These are phyloP conservation scores for Cryomyces minteri DNA, from an alignment of 495 filamentous ascomycete species.

Conservation along the genomic window DNA sequence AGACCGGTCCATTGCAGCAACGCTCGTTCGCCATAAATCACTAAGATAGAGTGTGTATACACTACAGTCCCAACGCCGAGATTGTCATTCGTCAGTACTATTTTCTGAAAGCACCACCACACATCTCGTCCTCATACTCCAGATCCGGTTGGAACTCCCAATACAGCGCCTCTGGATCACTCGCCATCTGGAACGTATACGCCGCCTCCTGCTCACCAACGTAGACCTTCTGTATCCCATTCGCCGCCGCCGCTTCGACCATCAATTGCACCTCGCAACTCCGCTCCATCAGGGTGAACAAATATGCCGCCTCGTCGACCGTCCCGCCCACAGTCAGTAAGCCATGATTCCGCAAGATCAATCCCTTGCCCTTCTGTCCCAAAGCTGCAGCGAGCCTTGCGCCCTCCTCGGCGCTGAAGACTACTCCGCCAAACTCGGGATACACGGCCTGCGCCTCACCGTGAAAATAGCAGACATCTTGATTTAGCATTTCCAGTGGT, in stretches of 20 bases:
- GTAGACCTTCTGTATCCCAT: constrained; percentile 17
- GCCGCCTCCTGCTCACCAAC: constrained; percentile 19
- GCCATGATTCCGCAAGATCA: constrained; percentile 23
- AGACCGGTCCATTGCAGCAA: no score
- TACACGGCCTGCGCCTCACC: constrained; percentile 23
- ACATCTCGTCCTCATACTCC: constrained; percentile 18
- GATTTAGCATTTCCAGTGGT: constrained; percentile 25
- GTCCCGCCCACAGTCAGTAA: constrained; percentile 22
- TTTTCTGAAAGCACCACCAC: constrained; percentile 8
- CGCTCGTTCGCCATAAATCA: background rate
- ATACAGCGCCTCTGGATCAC: constrained; percentile 20
- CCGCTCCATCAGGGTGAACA: constrained; percentile 23
- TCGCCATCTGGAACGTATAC: constrained; percentile 20
- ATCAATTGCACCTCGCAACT: constrained; percentile 21
- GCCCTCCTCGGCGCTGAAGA: constrained; percentile 19
- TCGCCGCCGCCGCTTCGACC: constrained; percentile 21
- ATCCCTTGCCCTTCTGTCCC: constrained; percentile 20
- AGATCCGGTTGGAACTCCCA: constrained; percentile 24
- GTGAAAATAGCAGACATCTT: constrained; percentile 23
- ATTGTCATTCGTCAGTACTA: constrained; percentile 1
- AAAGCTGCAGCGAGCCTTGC: constrained; percentile 20
- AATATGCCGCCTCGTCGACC: constrained; percentile 23
- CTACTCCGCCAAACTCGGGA: constrained; percentile 20
- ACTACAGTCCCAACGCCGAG: background rate
- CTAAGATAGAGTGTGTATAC: background rate